phyloP scores from a whole-genome alignment of 129 eudicot genomes.

The Flaveria ramosissima region DNA sequence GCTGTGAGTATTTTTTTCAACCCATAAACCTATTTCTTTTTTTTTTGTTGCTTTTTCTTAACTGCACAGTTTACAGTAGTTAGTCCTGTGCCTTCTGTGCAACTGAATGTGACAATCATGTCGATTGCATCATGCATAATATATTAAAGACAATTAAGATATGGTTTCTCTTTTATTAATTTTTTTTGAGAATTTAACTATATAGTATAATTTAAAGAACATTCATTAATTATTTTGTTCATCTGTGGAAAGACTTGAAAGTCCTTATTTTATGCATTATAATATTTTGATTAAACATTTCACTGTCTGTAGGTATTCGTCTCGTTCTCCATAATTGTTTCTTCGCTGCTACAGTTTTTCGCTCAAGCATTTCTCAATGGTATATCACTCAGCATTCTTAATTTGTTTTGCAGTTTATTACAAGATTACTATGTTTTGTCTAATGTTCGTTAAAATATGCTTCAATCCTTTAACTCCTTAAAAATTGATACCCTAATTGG shows the following conservation, averaged over 20 bases:
- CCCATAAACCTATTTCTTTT: constrained; percentile 7
- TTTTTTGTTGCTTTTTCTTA: constrained; percentile 3
- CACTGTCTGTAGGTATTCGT: constrained; percentile 70
- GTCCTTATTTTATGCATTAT: neutral
- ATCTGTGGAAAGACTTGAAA: neutral
- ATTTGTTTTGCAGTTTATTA: constrained; percentile 8
- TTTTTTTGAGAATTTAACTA: neutral
- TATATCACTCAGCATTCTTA: constrained; percentile 20
- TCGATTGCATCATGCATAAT: constrained; percentile 4
- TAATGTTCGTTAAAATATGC: neutral
- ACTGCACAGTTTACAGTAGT: neutral
- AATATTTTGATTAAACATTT: neutral
- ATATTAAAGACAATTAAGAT: neutral
- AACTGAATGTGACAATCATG: neutral
- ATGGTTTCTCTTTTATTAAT: neutral
- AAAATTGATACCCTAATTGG: neutral
- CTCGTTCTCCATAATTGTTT: constrained; percentile 58
- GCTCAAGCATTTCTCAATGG: constrained; percentile 68
- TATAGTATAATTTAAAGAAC: neutral
- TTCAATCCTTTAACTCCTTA: neutral
- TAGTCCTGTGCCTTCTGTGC: constrained; percentile 13
- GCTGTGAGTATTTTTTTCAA: constrained; percentile 59
- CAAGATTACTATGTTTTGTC: neutral
- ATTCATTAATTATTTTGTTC: neutral
- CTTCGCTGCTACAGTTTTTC: constrained; percentile 66